These are phyloP conservation scores for Hapsidospora chrysogenum DNA, from an alignment of 495 filamentous ascomycete genomes.

Conservation along the genomic window DNA sequence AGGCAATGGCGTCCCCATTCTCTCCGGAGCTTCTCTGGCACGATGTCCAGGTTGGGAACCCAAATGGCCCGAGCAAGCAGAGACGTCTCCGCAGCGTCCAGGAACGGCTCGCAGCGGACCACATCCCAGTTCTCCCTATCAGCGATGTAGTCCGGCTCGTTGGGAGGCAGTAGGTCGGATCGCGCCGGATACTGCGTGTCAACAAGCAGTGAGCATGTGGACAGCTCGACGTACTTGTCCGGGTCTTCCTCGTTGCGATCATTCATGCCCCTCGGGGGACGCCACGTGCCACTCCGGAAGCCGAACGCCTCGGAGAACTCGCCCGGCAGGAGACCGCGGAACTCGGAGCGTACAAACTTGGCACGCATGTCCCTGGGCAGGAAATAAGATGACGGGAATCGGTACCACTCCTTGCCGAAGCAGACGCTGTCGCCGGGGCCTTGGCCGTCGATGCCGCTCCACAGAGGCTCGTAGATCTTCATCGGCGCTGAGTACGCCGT, in stretches of 20 bases:
- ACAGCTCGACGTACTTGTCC: slow-evolving; percentile 70
- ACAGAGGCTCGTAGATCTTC: slow-evolving; percentile 44
- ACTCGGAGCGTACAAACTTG: slow-evolving; percentile 81
- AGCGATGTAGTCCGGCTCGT: slow-evolving; percentile 60
- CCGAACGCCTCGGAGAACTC: slow-evolving; percentile 64
- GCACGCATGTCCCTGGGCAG: slow-evolving; percentile 62
- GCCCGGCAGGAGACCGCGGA: slow-evolving; percentile 77
- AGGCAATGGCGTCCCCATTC: slow-evolving; percentile 78
- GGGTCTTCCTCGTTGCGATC: slow-evolving; percentile 77
- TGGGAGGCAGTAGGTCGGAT: slow-evolving; percentile 20
- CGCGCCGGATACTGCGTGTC: slow-evolving; percentile 64
- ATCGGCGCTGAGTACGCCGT: slow-evolving; percentile 78
- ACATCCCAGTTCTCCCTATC: slow-evolving; percentile 57
- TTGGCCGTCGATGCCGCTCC: slow-evolving; percentile 26
- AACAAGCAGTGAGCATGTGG: slow-evolving; percentile 65
- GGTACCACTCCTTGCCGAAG: slow-evolving; percentile 96
- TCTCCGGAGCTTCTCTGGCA: slow-evolving; percentile 52
- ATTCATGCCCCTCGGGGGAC: slow-evolving; percentile 75
- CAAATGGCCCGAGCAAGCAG: slow-evolving; percentile 66
- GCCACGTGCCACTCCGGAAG: slow-evolving; percentile 62
- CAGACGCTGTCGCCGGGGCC: slow-evolving; percentile 46
- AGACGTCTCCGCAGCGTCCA: slow-evolving; percentile 61
- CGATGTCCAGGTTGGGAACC: slow-evolving; percentile 55
- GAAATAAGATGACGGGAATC: slow-evolving; percentile 87
- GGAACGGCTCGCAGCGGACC: slow-evolving; percentile 55